Evolutionary conservation across 164 flowering plant genomes (phyloP), one percentile per base, ranked within the genome.

Genomic region (Magnolia kwangsiensis): DNA sequence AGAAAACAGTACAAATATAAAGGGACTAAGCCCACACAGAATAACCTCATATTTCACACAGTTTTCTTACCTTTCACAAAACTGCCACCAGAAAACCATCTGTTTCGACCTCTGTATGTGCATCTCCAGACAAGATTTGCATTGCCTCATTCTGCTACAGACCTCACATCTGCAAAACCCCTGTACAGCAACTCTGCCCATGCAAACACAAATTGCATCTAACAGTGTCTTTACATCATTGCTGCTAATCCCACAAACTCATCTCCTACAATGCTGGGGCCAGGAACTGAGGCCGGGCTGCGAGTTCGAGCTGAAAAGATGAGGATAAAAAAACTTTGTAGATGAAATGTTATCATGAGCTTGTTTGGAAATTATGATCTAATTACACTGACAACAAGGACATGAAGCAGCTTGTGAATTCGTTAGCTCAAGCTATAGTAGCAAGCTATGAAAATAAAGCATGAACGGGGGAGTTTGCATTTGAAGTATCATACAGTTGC

Each of bases 201-300:
- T 8, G 8, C 23, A 68, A 65, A 59, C 21, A n/a, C n/a, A 49
- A 45, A 11, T 18, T 18, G 13, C 14, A 10, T 49, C 20, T n/a
- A 18, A 50, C 27, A 2, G 16, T 11, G 16, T 50, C 10, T 9
- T 90, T 82, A 90, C 76, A 82, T 74, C 74, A 95, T 89, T 65
- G 91, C 86, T 61, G 95, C 94, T 78, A 92, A 81, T 67, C 98
- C 97, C 3, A 92, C 51, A 50, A 82, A 18, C 64, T 86, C 95
- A 68, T 84, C 93, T 20, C 90, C 96, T n/a, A 85, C 91, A 11
- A 73, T 58, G 77, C 77, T 86, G 72, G 84, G 72, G 50, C 87
- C 93, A 18, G 81, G 69, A 74, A 83, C 81, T 55, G 77, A 65
- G 50, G 61, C 83, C 13, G 82, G 50, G 63, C 82, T 82, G 31